Base-by-base conservation (phyloP, 208 protist species). In the Leishmania tarentolae region DNA sequence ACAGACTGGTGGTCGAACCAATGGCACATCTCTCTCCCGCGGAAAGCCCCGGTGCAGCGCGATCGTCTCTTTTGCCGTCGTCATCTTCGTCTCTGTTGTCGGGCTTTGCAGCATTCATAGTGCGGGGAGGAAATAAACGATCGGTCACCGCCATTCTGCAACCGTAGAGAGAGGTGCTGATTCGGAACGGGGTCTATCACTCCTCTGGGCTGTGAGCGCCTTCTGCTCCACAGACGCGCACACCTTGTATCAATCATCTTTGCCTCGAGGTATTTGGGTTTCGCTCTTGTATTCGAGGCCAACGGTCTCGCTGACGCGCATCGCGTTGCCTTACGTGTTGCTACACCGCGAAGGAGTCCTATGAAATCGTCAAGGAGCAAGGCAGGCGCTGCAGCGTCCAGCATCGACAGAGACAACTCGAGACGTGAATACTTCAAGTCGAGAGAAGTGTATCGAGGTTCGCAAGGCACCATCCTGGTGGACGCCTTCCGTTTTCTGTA, bases 401-500 rank as follows among this genome's bases (percentile, higher is more conserved):
- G 21, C 59, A 13, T 46, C 31, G 3, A 17, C 47, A 61, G 28
- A 28, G 57, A 78, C 2, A 35, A 13, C n/a, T 8, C 24, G 24
- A 47, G 63, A 17, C 68, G 74, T 66, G 85, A 88, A 5, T 97
- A 97, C 78, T 85, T 96, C 74, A 53, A 69, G 17, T 87, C 91
- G 5, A 80, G 94, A 50, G 86, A 91, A 59, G 86, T 97, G 0
- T 88, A 90, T 81, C 70, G 83, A 73, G 75, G 76, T 37, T 44
- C 68, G 3, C 74, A 61, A 1, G 75, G 91, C 40, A 76, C 78
- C 70, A 85, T 98, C 47, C 72, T 95, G n/a, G 93, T 98, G 8
- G 95, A 98, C 63, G 92, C 84, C 24, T 96, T 98, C 77, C 86
- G 87, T 28, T 90, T 89, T 56, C 81, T 87, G 1, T 11, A 53